A percentile compares a stretch with the other conserved stretches of the same genome.
Evolutionary conservation across 495 filamentous ascomycete genomes (phyloP).

Genomic region (Neurospora cerealis): DNA sequence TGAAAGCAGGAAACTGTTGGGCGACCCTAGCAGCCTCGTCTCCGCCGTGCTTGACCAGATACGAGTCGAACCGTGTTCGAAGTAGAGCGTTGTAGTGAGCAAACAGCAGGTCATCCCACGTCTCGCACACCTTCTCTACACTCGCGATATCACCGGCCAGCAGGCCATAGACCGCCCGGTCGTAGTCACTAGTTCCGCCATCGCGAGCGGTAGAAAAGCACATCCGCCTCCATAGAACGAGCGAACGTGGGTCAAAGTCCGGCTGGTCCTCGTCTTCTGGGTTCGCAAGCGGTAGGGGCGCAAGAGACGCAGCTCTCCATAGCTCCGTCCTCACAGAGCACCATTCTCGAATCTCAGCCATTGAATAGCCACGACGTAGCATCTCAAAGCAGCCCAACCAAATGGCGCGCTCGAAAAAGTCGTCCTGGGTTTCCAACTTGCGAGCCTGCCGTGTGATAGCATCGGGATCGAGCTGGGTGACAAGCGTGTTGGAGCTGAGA

Average conservation of each 20-base stretch:
- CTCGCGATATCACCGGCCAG: slow-evolving; percentile 73
- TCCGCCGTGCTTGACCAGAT: slow-evolving; percentile 39
- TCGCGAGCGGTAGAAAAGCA: slow-evolving; percentile 67
- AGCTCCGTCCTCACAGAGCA: slow-evolving; percentile 65
- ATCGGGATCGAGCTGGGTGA: slow-evolving; percentile 94
- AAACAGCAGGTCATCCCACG: slow-evolving; percentile 89
- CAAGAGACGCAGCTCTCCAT: slow-evolving; percentile 71
- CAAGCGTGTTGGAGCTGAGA: slow-evolving; percentile 49
- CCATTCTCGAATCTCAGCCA: slow-evolving; percentile 69
- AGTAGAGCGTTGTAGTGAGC: slow-evolving; percentile 78
- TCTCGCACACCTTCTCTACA: slow-evolving; percentile 63
- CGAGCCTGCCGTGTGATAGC: slow-evolving; percentile 67
- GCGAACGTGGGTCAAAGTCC: slow-evolving; percentile 35
- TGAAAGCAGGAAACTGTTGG: slow-evolving; percentile 39
- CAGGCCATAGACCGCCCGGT: slow-evolving; percentile 81
- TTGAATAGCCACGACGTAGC: slow-evolving; percentile 64
- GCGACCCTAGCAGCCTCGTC: slow-evolving; percentile 27
- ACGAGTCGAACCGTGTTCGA: slow-evolving; percentile 55
- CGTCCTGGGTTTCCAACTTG: slow-evolving; percentile 65
- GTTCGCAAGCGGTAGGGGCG: slow-evolving; percentile 41
- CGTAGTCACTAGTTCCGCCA: slow-evolving; percentile 59
- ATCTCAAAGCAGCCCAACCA: slow-evolving; percentile 88
- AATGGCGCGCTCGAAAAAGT: slow-evolving; percentile 73
- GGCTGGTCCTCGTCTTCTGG: slow-evolving; percentile 25
- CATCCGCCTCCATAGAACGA: slow-evolving; percentile 68